These are phyloP conservation scores for Coniferiporia sulphurascens DNA, from an alignment of 1,284 basidiomycete genomes.

Conservation along the genomic window DNA sequence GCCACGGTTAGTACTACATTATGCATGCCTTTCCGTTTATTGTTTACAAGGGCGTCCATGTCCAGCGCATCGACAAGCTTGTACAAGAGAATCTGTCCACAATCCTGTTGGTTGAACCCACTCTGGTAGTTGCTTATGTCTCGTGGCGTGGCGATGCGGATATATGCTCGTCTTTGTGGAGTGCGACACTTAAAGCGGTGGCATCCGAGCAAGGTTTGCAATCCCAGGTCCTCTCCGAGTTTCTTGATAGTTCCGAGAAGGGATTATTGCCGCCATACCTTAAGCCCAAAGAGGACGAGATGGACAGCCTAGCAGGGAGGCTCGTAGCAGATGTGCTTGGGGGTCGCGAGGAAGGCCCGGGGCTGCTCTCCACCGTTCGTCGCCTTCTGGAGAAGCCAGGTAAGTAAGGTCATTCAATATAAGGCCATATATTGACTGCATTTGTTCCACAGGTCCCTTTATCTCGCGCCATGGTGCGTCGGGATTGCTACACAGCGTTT, in stretches of 20 bases:
- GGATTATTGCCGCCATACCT: constrained; percentile 36
- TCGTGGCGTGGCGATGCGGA: constrained; percentile 34
- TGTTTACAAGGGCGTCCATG: not conserved
- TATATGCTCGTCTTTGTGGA: constrained; percentile 38
- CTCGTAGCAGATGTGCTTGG: constrained; percentile 30
- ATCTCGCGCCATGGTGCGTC: constrained; percentile 35
- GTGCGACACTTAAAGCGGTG: constrained; percentile 35
- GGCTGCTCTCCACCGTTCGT: constrained; percentile 29
- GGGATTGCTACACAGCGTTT: constrained; percentile 31
- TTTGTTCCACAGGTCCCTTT: constrained; percentile 28
- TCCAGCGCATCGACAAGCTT: constrained; percentile 44
- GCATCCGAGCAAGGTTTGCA: constrained; percentile 29
- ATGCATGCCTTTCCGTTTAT: not conserved
- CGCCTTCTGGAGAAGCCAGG: constrained; percentile 36
- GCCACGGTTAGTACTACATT: not conserved
- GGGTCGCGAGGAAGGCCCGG: constrained; percentile 16
- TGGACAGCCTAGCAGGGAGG: constrained; percentile 32
- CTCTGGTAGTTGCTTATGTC: constrained; percentile 47
- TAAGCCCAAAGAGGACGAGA: constrained; percentile 36
- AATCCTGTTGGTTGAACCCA: constrained; percentile 34
- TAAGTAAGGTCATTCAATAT: constrained; percentile 23
- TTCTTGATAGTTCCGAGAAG: constrained; percentile 38
- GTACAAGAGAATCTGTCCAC: constrained; percentile 34
- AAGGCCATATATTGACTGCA: not conserved
- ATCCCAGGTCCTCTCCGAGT: constrained; percentile 26